These are phyloP conservation scores for Teunomyces stri DNA, from an alignment of 805 yeast species.

Conservation along the genomic window DNA sequence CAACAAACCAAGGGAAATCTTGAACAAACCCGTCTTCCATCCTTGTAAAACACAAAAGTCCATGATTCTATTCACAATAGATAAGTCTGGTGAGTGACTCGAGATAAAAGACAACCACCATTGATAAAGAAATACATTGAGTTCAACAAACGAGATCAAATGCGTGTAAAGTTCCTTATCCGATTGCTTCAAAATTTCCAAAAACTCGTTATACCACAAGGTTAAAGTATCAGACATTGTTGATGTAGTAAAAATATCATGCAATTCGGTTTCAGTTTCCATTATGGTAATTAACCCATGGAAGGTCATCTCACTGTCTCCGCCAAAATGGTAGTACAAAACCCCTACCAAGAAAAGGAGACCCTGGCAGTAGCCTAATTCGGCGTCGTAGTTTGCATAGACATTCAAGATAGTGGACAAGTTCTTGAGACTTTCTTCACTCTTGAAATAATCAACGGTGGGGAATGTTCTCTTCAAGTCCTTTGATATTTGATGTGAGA, in stretches of 20 bases:
- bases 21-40: slow-evolving; percentile 50
- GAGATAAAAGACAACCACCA: slow-evolving; percentile 66
- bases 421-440: slow-evolving; percentile 40
- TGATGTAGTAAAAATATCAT: slow-evolving; percentile 47
- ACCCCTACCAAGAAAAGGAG: slow-evolving; percentile 62
- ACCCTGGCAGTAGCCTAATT: slow-evolving; percentile 70
- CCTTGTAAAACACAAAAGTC: slow-evolving; percentile 54
- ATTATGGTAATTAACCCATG: slow-evolving; percentile 54
- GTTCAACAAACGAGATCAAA: slow-evolving; percentile 40
- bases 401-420: slow-evolving; percentile 59
- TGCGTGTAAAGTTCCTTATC: slow-evolving; percentile 45
- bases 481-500: slow-evolving; percentile 47
- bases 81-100: slow-evolving; percentile 55
- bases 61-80: slow-evolving; percentile 47
- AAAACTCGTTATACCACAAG: slow-evolving; percentile 52
- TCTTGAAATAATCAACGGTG: slow-evolving; percentile 45
- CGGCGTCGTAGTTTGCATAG: slow-evolving; percentile 60
- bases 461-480: slow-evolving; percentile 65
- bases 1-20: slow-evolving; percentile 53
- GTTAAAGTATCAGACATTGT: slow-evolving; percentile 55
- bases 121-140: slow-evolving; percentile 52
- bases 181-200: slow-evolving; percentile 36
- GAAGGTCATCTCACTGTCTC: slow-evolving; percentile 41
- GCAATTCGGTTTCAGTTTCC: slow-evolving; percentile 54
- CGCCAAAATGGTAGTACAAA: slow-evolving; percentile 40